A percentile compares a stretch with the other conserved stretches of the same genome.
phyloP scores from a whole-genome alignment of 371 early-diverging fungal genomes.

The Apophysomyces trapeziformis region DNA sequence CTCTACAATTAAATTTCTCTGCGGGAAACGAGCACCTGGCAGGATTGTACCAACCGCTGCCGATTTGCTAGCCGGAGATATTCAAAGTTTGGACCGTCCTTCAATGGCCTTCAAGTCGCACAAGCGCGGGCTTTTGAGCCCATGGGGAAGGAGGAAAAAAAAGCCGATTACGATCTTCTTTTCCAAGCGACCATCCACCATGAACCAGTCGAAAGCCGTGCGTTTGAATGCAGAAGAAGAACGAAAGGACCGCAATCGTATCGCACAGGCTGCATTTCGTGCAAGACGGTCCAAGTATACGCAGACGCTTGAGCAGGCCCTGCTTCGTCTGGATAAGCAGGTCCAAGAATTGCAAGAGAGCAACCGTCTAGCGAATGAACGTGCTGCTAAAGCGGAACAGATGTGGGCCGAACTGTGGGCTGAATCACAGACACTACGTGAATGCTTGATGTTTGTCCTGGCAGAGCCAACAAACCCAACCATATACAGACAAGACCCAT shows the following conservation, averaged over 20 bases:
- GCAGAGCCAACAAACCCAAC: neutral
- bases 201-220: neutral
- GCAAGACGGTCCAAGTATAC: constrained; percentile 26
- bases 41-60: too few species aligned
- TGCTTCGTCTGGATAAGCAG: constrained; percentile 16
- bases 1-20: too few species aligned
- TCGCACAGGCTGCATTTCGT: constrained; percentile 34
- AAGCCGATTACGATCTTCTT: neutral
- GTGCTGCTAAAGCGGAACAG: constrained; percentile 21
- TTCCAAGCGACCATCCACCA: neutral
- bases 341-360: constrained; percentile 25
- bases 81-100: too few species aligned
- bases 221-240: neutral
- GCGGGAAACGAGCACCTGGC: too few species aligned
- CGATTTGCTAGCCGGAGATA: too few species aligned
- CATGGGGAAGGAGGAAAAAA: too few species aligned
- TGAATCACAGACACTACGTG: constrained; percentile 6
- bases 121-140: too few species aligned
- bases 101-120: too few species aligned
- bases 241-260: constrained; percentile 21
- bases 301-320: constrained; percentile 17
- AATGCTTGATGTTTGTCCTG: neutral
- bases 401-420: constrained; percentile 3
- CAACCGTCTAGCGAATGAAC: constrained; percentile 17
- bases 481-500: neutral